Evolutionary conservation across 805 yeast species (phyloP), one percentile per base, ranked within the genome.

Genomic region (Millerozyma miso): DNA sequence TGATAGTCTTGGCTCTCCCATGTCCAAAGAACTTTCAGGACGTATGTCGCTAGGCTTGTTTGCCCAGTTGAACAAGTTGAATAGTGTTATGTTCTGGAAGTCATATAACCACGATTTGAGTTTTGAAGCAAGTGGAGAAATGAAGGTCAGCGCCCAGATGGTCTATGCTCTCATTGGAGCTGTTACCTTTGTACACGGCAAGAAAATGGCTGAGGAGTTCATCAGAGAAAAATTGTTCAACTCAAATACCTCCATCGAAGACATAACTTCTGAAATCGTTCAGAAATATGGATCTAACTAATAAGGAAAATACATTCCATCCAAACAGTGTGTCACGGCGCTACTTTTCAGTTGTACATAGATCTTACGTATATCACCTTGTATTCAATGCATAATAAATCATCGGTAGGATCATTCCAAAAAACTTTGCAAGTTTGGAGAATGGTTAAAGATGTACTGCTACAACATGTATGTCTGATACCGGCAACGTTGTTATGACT

Each of bases 81-180:
- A 74, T 50, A 57, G 73, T 7, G 64, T 77, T 16, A 71, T 84
- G 59, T 85, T 83, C 64, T 84, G 90, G 85, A 81, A 77, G 55
- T 74, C 77, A 52, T 74, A 76, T 63, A 74, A 75, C 51, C 72
- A 73, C 33, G 63, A 70, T 34, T 60, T 71, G 45, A 63, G 65
- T 23, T 70, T 73, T 37, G 70, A 63, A 47, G 58, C 55, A 38
- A 79, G 78, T 54, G 87, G 86, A 32, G 84, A 80, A 54, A 60
- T 74, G 55, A 67, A 74, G 44, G 76, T 80, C 10, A 67, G 73
- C 45, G 75, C 80, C 3, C 76, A 79, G 47, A 74, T 79, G 59
- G 58, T 79, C 46, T 70, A 69, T 53, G 83, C 91, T 4, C 63
- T 85, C 43, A 63, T 85, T 20, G 93, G 93, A 19, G 90, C 85